Evolutionary conservation across 2,329 filamentous ascomycete species (phyloP), one percentile per base, ranked within the genome.

Genomic region (Aphanoascus verrucosus): DNA sequence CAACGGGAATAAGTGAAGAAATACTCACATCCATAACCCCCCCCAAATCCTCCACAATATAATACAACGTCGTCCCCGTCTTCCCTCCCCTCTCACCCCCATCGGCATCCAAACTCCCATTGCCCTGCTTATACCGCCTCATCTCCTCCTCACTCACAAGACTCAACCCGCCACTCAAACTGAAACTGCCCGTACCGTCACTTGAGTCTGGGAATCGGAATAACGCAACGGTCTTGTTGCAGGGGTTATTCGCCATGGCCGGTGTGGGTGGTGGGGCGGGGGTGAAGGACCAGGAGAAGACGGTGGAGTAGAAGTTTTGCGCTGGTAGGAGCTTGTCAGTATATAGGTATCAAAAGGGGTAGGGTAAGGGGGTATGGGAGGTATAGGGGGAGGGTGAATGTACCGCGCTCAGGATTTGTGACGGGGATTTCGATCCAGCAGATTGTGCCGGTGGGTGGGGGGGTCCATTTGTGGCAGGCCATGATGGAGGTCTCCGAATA

Each of bases 341-440:
- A 19, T 20, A 23, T 31, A 37, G 37, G 12, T 23, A 7, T 4
- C 41, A 31, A 20, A 2, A 15, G 37, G 17, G 32, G 23, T 14
- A 31, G n/a, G 1, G 2, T 28, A 9, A n/a, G 37, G 17, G 6
- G 14, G 46, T 4, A 23, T 6, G 41, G 2, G 20, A n/a, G 31
- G 38, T 48, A 34, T 5, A 38, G 14, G 32, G n/a, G n/a, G 5
- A 32, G 15, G 32, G 15, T 12, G n/a, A n/a, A n/a, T n/a, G 9
- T 42, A 61, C 59, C 59, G 46, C 60, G 60, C 28, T 42, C 46
- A 17, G 61, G 37, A 41, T 63, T 57, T 7, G 53, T 57, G 32
- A 55, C 60, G 19, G 61, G 55, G 44, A 63, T 56, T 23, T 62
- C 59, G 43, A 62, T 55, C 59, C 59, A 63, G 54, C 59, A 61